Evolutionary conservation across 78 protist species (phyloP).

Genomic region (Trichosphaerium sp.): DNA sequence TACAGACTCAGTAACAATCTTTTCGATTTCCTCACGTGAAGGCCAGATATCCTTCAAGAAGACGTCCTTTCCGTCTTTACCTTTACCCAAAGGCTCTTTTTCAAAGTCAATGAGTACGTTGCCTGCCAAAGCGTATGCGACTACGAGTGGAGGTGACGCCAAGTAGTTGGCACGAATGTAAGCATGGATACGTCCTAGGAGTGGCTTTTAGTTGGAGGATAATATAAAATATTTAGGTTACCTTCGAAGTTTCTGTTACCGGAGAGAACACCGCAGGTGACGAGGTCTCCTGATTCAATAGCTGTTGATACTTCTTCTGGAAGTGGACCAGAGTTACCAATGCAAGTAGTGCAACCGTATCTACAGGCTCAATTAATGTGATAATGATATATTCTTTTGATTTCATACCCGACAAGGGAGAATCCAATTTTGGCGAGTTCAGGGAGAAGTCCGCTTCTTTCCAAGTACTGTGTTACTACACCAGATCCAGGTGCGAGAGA

Average conservation of each 20-base stretch:
- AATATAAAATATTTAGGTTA: too few relatives aligned
- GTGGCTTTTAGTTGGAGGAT: too few relatives aligned
- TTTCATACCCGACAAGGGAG: constrained; percentile 61
- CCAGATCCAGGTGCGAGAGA: constrained; percentile 75
- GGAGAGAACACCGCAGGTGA: constrained; percentile 65
- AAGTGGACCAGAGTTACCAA: constrained; percentile 69
- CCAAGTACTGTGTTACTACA: constrained; percentile 67
- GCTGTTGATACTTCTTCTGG: constrained; percentile 46
- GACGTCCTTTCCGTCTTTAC: constrained; percentile 41
- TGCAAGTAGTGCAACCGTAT: constrained; percentile 84
- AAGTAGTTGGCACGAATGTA: constrained; percentile 67
- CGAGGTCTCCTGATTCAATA: constrained; percentile 48
- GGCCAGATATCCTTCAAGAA: constrained; percentile 84
- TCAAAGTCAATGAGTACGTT: constrained; percentile 62
- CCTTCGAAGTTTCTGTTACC: constrained; percentile 90
- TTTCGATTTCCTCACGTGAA: constrained; percentile 44
- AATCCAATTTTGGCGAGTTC: constrained; percentile 59
- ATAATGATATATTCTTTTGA: too few relatives aligned
- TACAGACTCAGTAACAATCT: constrained; percentile 27
- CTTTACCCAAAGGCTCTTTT: constrained; percentile 40
- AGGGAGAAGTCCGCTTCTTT: constrained; percentile 34
- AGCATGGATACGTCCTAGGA: constrained; percentile 72
- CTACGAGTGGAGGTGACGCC: constrained; percentile 79
- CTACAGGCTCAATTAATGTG: too few relatives aligned
- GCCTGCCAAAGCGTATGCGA: constrained; percentile 84